phyloP scores from a whole-genome alignment of 139 green algal species.

The Chlorella ohadii region DNA sequence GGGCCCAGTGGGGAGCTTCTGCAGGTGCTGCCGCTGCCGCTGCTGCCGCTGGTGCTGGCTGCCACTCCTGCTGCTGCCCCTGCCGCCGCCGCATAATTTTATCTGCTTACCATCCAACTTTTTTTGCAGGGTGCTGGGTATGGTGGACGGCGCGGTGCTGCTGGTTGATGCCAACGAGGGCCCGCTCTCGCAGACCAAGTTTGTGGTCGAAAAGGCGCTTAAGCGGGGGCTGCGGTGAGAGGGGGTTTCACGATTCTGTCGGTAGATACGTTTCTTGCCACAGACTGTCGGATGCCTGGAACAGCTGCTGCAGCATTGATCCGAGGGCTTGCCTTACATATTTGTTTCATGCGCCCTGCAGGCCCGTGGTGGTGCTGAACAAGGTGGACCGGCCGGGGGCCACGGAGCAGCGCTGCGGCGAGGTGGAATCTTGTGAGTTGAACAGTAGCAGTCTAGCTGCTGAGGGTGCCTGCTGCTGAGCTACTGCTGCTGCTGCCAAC shows the following conservation, averaged over 20 bases:
- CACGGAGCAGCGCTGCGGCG: conserved; percentile 30
- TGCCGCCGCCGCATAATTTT: background rate
- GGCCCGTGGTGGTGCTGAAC: conserved; percentile 88
- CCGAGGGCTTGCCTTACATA: too few species aligned
- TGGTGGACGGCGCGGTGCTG: conserved; percentile 92
- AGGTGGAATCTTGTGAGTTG: conserved; percentile 8
- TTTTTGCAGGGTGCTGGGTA: conserved; percentile 74
- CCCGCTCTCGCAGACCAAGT: conserved; percentile 84
- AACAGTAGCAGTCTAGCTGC: background rate
- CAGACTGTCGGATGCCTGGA: too few species aligned
- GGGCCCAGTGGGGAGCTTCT: too few species aligned
- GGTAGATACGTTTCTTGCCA: too few species aligned
- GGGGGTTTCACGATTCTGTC: too few species aligned
- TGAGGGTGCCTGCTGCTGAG: too few species aligned
- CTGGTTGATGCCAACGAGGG: conserved; percentile 91
- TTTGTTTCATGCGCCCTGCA: background rate
- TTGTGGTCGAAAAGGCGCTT: conserved; percentile 90
- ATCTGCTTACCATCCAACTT: too few species aligned
- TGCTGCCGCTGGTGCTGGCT: background rate
- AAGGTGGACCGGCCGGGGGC: conserved; percentile 70
- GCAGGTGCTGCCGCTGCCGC: background rate
- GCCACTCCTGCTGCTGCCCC: background rate
- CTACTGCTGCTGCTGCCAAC: too few species aligned
- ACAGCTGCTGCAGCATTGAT: too few species aligned
- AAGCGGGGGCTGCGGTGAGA: conserved; percentile 51